Evolutionary conservation across 768 basidiomycete genomes (phyloP).

Genomic region (Phlegmacium glaucopus): DNA sequence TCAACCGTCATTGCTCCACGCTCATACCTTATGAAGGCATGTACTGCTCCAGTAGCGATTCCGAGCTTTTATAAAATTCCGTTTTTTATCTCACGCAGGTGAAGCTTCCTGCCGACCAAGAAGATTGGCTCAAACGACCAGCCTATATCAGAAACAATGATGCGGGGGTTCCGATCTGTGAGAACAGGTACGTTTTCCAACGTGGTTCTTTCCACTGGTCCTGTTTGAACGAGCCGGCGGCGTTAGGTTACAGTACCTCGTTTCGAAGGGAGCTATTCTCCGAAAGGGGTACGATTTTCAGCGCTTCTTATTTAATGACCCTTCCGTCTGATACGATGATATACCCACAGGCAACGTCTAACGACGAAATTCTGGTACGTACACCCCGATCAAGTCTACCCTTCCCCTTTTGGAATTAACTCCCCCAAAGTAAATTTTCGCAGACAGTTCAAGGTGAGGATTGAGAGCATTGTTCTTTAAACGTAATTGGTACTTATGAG

Average conservation of each 20-base stretch:
- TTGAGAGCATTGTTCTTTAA: too few species aligned
- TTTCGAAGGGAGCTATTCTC: constrained; percentile 82
- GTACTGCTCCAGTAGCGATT: constrained; percentile 9
- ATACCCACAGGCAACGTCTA: constrained; percentile 61
- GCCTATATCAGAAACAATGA: constrained; percentile 80
- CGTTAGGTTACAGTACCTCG: constrained; percentile 77
- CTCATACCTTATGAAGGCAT: constrained; percentile 84
- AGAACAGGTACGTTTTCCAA: constrained; percentile 60
- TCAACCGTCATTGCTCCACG: constrained; percentile 80
- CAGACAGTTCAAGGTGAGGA: constrained; percentile 50
- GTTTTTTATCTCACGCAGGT: constrained; percentile 43
- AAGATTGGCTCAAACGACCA: constrained; percentile 82
- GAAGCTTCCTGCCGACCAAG: constrained; percentile 82
- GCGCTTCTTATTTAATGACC: constrained; percentile 10
- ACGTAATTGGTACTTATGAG: background rate
- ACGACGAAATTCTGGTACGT: constrained; percentile 80
- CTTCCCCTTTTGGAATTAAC: constrained; percentile 6
- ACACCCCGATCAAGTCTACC: constrained; percentile 3
- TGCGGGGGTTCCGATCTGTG: constrained; percentile 75
- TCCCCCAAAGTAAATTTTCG: constrained; percentile 61
- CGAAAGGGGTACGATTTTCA: constrained; percentile 62
- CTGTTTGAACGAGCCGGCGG: constrained; percentile 24
- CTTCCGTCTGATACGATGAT: constrained; percentile 17
- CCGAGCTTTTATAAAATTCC: constrained; percentile 2
- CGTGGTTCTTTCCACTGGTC: constrained; percentile 8